phyloP scores from a whole-genome alignment of 495 filamentous ascomycete genomes.

The Annulohypoxylon nitens region DNA sequence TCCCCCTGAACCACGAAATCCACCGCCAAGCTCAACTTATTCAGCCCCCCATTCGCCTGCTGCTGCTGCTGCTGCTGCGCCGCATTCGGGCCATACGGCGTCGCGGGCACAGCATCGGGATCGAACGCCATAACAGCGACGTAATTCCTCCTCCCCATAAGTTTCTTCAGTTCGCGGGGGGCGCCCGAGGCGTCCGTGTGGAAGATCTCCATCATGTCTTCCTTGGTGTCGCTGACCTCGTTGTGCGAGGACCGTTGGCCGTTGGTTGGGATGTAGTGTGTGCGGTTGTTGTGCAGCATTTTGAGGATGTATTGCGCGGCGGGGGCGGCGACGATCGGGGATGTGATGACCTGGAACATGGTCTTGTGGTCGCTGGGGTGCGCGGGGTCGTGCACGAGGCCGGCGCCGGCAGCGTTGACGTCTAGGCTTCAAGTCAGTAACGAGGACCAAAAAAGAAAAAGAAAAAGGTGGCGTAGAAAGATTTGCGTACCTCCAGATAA shows the following conservation, averaged over 20 bases:
- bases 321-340: slow-evolving; percentile 90
- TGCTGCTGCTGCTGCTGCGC: slow-evolving; percentile 37
- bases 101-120: slow-evolving; percentile 76
- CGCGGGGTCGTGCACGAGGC: slow-evolving; percentile 92
- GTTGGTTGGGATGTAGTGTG: slow-evolving; percentile 90
- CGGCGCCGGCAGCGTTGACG: slow-evolving; percentile 92
- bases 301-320: slow-evolving; percentile 87
- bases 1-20: slow-evolving; percentile 99
- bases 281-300: slow-evolving; percentile 90
- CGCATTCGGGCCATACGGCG: slow-evolving; percentile 59
- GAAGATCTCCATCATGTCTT: slow-evolving; percentile 99
- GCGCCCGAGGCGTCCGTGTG: slow-evolving; percentile 86
- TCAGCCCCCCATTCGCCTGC: slow-evolving; percentile 56
- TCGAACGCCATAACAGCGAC: slow-evolving; percentile 95
- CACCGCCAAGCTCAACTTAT: slow-evolving; percentile 88
- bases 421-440: slow-evolving; percentile 56
- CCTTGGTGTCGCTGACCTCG: slow-evolving; percentile 86
- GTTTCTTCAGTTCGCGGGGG: slow-evolving; percentile 82
- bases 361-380: slow-evolving; percentile 96
- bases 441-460: slow-evolving; percentile 20
- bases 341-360: slow-evolving; percentile 98
- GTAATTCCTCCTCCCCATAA: slow-evolving; percentile 95
- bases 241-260: slow-evolving; percentile 78
- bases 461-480: background rate
- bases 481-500: slow-evolving; percentile 76